A percentile compares a stretch with the other conserved stretches of the same genome.
Evolutionary conservation across 1,284 basidiomycete genomes (phyloP).

Genomic region (Porogramme epimiltina): DNA sequence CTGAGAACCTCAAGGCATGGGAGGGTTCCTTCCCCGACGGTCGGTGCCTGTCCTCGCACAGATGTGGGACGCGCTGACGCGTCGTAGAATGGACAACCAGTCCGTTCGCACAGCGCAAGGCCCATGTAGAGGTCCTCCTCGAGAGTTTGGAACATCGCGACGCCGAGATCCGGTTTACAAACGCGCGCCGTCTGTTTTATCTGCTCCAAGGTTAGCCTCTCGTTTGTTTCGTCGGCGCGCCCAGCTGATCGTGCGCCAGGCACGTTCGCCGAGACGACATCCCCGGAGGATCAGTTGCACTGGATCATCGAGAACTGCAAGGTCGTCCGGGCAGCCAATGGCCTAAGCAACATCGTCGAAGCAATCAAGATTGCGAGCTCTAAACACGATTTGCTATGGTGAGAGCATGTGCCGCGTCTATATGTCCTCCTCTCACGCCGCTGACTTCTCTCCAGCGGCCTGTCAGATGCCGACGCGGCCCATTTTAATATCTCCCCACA

Average conservation of each 20-base stretch:
- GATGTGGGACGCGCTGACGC: slow-evolving; percentile 11
- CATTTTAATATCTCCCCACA: slow-evolving; percentile 68
- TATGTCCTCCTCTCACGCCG: slow-evolving; percentile 5
- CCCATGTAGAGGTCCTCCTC: slow-evolving; percentile 78
- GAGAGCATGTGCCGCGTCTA: slow-evolving; percentile 17
- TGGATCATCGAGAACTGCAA: slow-evolving; percentile 97
- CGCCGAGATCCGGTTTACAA: slow-evolving; percentile 81
- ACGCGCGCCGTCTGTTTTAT: slow-evolving; percentile 87
- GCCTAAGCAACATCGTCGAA: slow-evolving; percentile 81
- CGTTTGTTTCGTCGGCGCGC: background rate
- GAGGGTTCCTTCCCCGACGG: slow-evolving; percentile 80
- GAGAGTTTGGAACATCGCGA: slow-evolving; percentile 87
- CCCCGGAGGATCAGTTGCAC: slow-evolving; percentile 92
- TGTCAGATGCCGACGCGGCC: slow-evolving; percentile 70
- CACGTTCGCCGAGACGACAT: slow-evolving; percentile 88
- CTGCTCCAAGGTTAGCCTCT: slow-evolving; percentile 78
- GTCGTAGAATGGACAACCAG: slow-evolving; percentile 78
- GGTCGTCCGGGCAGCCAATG: slow-evolving; percentile 83
- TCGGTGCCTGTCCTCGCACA: slow-evolving; percentile 36
- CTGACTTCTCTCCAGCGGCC: slow-evolving; percentile 49
- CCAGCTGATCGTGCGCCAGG: slow-evolving; percentile 51
- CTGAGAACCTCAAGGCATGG: slow-evolving; percentile 89
- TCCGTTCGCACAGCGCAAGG: slow-evolving; percentile 58
- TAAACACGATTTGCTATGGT: slow-evolving; percentile 87
- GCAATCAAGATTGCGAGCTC: slow-evolving; percentile 89